phyloP scores from a whole-genome alignment of 116 monocot genomes.

The Papilionanthe hybrid region DNA sequence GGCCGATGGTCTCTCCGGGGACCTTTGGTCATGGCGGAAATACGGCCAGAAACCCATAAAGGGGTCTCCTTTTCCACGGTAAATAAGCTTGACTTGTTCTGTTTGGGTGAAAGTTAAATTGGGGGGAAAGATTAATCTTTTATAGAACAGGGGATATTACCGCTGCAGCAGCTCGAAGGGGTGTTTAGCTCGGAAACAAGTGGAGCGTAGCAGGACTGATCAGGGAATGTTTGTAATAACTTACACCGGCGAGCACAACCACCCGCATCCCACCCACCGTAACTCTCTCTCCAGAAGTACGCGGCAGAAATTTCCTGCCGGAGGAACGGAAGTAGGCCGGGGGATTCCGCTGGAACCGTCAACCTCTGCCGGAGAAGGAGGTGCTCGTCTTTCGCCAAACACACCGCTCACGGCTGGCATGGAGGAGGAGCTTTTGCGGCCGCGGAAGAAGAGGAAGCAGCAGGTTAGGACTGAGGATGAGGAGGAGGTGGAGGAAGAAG shows the following conservation, averaged over 20 bases:
- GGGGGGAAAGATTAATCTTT: too few relatives aligned
- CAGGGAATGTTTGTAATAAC: constrained; percentile 34
- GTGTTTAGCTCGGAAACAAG: constrained; percentile 44
- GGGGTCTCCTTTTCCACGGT: constrained; percentile 29
- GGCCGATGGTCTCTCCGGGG: constrained; percentile 40
- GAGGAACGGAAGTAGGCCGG: neutral
- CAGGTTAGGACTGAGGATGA: too few relatives aligned
- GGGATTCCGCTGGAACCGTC: too few relatives aligned
- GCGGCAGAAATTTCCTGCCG: constrained; percentile 25
- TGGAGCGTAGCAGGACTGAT: constrained; percentile 39
- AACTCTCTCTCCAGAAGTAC: constrained; percentile 51
- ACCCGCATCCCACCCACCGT: constrained; percentile 40
- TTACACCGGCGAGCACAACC: constrained; percentile 61
- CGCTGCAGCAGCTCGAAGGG: constrained; percentile 55
- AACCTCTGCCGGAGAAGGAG: too few relatives aligned
- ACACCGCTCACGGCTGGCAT: too few relatives aligned
- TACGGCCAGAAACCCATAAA: constrained; percentile 33
- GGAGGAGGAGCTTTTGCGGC: too few relatives aligned
- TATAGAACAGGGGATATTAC: constrained; percentile 42
- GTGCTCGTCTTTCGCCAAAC: too few relatives aligned
- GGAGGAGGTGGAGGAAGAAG: constrained; percentile 20
- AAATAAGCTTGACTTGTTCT: neutral
- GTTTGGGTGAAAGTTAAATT: too few relatives aligned
- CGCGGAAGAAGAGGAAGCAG: too few relatives aligned
- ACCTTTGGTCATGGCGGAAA: constrained; percentile 24